Percentiles rank a stretch among this genome's conserved stretches.
phyloP scores from a whole-genome alignment of 2,329 filamentous ascomycete species.

The Magnaporthales sp. region DNA sequence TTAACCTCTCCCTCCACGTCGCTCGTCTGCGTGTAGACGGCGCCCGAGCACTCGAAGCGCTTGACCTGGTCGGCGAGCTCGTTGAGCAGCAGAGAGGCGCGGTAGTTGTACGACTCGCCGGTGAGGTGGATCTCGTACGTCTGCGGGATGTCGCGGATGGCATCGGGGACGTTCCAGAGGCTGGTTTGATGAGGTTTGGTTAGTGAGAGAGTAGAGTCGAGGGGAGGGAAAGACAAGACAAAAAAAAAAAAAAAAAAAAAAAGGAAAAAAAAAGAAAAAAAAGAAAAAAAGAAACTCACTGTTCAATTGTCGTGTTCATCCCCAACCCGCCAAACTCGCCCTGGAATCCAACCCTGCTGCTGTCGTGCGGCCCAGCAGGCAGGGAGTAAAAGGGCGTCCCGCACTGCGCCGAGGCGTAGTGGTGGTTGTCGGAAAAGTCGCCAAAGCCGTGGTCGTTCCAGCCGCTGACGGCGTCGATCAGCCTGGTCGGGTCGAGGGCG shows the following conservation, averaged over 20 bases:
- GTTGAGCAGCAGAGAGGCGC: conserved; percentile 48
- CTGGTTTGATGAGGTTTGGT: conserved; percentile 21
- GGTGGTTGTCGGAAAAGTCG: conserved; percentile 61
- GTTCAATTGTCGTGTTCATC: conserved; percentile 51
- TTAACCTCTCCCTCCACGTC: conserved; percentile 71
- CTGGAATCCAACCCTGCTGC: conserved; percentile 54
- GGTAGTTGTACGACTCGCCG: conserved; percentile 57
- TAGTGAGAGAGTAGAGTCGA: background rate
- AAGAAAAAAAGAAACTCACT: conserved; percentile 32
- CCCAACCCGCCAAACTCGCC: conserved; percentile 66
- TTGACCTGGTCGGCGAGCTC: conserved; percentile 55
- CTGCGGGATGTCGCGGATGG: conserved; percentile 51
- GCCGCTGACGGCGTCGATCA: conserved; percentile 54
- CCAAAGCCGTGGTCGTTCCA: conserved; percentile 63
- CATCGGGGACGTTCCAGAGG: conserved; percentile 54
- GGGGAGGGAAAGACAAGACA: no score
- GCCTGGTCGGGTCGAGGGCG: conserved; percentile 51
- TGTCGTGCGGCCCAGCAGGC: conserved; percentile 45
- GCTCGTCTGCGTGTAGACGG: conserved; percentile 65
- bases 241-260: background rate
- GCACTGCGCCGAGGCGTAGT: conserved; percentile 64
- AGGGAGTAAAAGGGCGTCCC: conserved; percentile 60
- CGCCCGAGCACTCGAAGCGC: conserved; percentile 54
- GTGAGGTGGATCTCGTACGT: conserved; percentile 58
- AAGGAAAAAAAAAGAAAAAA: background rate